These are phyloP conservation scores for Penicillium frequentans DNA, from an alignment of 2,329 filamentous ascomycete species.

Conservation along the genomic window DNA sequence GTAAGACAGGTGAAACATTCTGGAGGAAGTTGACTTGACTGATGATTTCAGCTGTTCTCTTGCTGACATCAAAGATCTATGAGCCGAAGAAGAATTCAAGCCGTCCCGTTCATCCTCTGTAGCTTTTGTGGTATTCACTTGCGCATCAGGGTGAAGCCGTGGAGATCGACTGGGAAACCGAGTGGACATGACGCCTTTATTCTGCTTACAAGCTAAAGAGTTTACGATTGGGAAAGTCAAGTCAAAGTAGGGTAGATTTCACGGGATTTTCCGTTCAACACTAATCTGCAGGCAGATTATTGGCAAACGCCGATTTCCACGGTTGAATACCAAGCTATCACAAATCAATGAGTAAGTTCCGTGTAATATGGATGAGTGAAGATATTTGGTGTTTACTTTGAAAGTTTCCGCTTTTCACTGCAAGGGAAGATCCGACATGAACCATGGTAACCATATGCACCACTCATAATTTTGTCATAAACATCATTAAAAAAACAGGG, in stretches of 20 bases:
- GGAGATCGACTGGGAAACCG: background rate
- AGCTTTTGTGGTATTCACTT: background rate
- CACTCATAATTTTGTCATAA: background rate
- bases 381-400: background rate
- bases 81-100: background rate
- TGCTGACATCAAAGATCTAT: background rate
- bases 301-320: background rate
- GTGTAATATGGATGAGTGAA: background rate
- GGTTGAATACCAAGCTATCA: background rate
- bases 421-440: background rate
- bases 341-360: background rate
- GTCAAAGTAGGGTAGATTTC: background rate
- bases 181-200: background rate
- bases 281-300: background rate
- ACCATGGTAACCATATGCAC: background rate
- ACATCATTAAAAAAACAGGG: conserved; percentile 14
- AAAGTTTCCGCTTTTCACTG: background rate
- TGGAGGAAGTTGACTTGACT: background rate
- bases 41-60: background rate
- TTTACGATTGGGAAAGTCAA: background rate
- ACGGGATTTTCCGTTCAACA: background rate
- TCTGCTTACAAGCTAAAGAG: too few relatives aligned
- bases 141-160: background rate
- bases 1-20: background rate
- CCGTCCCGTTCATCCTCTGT: background rate